These are phyloP conservation scores for Penicillium cinerascens DNA, from an alignment of 495 filamentous ascomycete species.

Conservation along the genomic window DNA sequence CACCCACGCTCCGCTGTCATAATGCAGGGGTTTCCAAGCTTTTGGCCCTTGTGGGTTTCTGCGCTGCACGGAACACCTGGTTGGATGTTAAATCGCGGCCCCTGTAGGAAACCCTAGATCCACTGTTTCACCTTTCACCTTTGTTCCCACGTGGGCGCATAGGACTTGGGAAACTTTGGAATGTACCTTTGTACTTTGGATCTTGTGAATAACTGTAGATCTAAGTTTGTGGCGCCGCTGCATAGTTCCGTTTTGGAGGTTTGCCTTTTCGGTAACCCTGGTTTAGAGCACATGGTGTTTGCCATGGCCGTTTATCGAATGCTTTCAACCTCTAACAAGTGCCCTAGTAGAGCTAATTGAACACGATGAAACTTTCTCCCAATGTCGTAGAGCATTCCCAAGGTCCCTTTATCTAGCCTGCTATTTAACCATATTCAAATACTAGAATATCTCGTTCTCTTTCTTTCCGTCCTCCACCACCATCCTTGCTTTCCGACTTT, in stretches of 20 bases:
- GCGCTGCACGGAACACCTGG: not conserved
- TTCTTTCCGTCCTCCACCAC: too few relatives aligned
- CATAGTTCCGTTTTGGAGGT: not conserved
- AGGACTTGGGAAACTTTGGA: not conserved
- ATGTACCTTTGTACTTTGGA: not conserved
- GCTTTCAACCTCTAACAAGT: too few relatives aligned
- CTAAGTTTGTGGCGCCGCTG: not conserved
- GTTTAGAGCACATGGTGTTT: too few relatives aligned
- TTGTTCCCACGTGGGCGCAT: not conserved
- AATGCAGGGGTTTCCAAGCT: not conserved
- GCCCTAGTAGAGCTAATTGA: too few relatives aligned
- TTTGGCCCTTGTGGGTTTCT: not conserved
- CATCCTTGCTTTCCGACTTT: too few relatives aligned
- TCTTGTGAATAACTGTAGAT: not conserved
- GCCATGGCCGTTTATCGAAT: too few relatives aligned
- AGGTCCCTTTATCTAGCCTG: too few relatives aligned
- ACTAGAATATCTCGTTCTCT: too few relatives aligned
- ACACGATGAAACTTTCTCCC: too few relatives aligned
- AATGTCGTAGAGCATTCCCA: too few relatives aligned
- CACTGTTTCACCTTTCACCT: not conserved
- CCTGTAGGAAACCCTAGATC: not conserved
- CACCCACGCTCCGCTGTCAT: constrained; percentile 2
- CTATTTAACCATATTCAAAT: too few relatives aligned
- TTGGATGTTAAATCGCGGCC: not conserved
- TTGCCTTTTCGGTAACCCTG: too few relatives aligned